Evolutionary conservation across 1,284 basidiomycete species (phyloP), one percentile per base, ranked within the genome.

Genomic region (Ustilago curta): DNA sequence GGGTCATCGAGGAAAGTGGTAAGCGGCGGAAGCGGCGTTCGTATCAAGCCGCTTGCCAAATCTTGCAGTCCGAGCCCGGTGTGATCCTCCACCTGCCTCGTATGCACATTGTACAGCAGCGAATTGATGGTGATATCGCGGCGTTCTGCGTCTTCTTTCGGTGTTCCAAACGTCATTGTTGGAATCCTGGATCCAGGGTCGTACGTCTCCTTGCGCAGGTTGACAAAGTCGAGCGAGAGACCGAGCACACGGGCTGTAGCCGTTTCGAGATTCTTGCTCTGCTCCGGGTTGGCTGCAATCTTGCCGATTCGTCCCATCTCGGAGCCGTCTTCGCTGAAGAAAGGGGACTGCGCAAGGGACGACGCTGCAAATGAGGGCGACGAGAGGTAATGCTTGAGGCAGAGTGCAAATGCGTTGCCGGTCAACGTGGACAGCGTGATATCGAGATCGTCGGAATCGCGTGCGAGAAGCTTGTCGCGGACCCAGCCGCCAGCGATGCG

Each of bases 241-340:
- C 90, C 95, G 52, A 94, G 88, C 27, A 99, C 87, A 32, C 89
- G 90, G 32, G 94, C 92, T n/a, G 92, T 92, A 0, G 95, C 96
- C 0, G 97, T 98, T 86, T 99, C 96, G 37, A 99, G 88, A 86
- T 98, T 97, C 85, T 99, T 99, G 59, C 93, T 96, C 87, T 99
- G 97, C 50, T 96, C 94, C 0, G 97, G 96, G 81, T 99, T 98
- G 69, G 92, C 91, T 57, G 93, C 93, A 64, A 99, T 95, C 81
- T 91, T 93, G 23, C 91, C 88, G 14, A 89, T 87, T 39, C 80
- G 79, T 29, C 81, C 76, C 61, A 81, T 80, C 54, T 76, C 81
- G 32, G 42, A 48, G 18, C 50, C 51, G 9, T 50, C 53, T 57
- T 70, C 40, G 43, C 43, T 52, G 50, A 75, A 69, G 51, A 14